These are phyloP conservation scores for Arthrobotrys megalospora DNA, from an alignment of 2,329 filamentous ascomycete genomes.

Conservation along the genomic window DNA sequence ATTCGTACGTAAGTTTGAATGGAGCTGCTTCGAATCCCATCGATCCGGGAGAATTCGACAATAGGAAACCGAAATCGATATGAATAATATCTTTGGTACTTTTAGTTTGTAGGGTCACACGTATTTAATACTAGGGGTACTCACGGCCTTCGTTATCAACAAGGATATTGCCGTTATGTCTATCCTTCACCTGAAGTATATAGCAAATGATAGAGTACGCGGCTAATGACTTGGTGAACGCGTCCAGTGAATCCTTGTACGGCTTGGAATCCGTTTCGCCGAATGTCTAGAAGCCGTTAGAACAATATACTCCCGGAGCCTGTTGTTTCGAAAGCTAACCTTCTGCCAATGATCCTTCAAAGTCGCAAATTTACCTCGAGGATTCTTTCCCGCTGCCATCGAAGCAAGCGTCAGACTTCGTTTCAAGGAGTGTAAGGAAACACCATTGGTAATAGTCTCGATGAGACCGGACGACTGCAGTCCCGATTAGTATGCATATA, in stretches of 20 bases:
- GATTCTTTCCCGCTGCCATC: conserved; percentile 80
- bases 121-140: conserved; percentile 30
- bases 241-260: conserved; percentile 80
- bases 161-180: conserved; percentile 88
- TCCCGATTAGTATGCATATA: conserved; percentile 46
- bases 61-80: conserved; percentile 92
- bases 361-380: conserved; percentile 81
- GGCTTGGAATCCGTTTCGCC: conserved; percentile 78
- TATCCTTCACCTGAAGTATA: conserved; percentile 85
- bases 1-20: conserved; percentile 88
- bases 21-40: conserved; percentile 89
- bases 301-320: conserved; percentile 12
- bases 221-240: conserved; percentile 84
- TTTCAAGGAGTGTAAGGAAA: conserved; percentile 88
- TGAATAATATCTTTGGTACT: conserved; percentile 77
- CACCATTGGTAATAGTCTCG: conserved; percentile 89
- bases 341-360: conserved; percentile 86
- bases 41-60: conserved; percentile 86
- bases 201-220: conserved; percentile 90
- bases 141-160: conserved; percentile 82
- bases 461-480: conserved; percentile 80
- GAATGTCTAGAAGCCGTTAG: conserved; percentile 71
- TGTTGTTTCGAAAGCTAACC: conserved; percentile 64
- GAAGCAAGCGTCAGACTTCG: conserved; percentile 83
- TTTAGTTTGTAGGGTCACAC: neutral